phyloP scores from a whole-genome alignment of 495 filamentous ascomycete species.

The Lophiostoma macrostomum region DNA sequence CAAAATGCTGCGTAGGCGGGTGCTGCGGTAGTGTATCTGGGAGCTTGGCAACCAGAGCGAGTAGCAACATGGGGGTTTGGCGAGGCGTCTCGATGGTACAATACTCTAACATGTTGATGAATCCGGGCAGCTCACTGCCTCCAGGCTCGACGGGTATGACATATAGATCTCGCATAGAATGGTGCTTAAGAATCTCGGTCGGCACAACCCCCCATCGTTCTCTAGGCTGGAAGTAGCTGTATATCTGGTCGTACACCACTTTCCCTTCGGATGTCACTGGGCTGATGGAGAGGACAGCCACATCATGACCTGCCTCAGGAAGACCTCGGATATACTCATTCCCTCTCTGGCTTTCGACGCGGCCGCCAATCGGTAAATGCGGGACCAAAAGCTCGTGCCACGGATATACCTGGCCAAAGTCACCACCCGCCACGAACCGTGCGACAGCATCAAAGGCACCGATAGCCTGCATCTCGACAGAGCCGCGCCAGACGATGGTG shows the following conservation, averaged over 20 bases:
- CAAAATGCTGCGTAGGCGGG: conserved; percentile 45
- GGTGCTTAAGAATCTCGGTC: conserved; percentile 56
- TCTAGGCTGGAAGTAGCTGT: conserved; percentile 74
- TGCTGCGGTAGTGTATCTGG: conserved; percentile 41
- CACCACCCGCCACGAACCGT: conserved; percentile 78
- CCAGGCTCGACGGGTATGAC: conserved; percentile 43
- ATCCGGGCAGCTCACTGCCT: conserved; percentile 49
- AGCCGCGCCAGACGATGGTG: conserved; percentile 72
- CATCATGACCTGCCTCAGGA: conserved; percentile 67
- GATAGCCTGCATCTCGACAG: conserved; percentile 70
- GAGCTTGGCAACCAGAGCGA: conserved; percentile 68
- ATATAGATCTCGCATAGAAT: conserved; percentile 41
- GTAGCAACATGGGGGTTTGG: conserved; percentile 67
- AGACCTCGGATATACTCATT: conserved; percentile 85
- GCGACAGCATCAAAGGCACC: conserved; percentile 71
- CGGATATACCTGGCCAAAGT: conserved; percentile 57
- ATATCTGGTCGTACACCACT: conserved; percentile 63
- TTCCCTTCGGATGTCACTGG: conserved; percentile 50
- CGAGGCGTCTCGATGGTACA: conserved; percentile 63
- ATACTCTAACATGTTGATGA: conserved; percentile 72
- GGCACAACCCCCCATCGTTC: conserved; percentile 77
- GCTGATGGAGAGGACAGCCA: conserved; percentile 56
- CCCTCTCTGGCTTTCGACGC: conserved; percentile 75
- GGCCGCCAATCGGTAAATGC: conserved; percentile 71
- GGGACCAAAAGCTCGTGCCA: conserved; percentile 71